Conservation (phyloP, 2,329 filamentous ascomycete genomes). For the Colletotrichum cereale region DNA sequence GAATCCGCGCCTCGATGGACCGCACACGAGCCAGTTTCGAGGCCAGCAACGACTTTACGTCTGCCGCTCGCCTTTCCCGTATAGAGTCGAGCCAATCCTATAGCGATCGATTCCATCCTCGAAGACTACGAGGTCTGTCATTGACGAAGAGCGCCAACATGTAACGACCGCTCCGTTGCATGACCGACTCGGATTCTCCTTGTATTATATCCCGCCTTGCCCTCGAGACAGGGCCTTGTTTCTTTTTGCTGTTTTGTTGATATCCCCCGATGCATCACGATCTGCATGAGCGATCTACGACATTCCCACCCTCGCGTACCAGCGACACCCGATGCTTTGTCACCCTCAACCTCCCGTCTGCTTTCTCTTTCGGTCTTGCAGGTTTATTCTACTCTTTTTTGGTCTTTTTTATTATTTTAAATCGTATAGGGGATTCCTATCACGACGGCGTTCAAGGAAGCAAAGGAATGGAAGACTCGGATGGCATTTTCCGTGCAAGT, state of each 20-base stretch:
- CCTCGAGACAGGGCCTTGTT: conserved; percentile 25
- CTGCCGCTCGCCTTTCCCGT: conserved; percentile 84
- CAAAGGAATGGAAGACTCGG: conserved; percentile 34
- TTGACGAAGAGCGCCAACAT: conserved; percentile 56
- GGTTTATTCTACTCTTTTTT: conserved; percentile 41
- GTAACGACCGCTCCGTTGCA: conserved; percentile 43
- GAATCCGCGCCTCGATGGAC: conserved; percentile 89
- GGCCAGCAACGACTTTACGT: conserved; percentile 90
- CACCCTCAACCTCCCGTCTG: conserved; percentile 32
- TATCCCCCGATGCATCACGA: conserved; percentile 58
- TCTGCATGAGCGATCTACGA: conserved; percentile 65
- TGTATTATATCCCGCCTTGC: conserved; percentile 46
- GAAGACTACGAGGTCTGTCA: conserved; percentile 59
- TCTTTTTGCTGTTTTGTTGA: conserved; percentile 51
- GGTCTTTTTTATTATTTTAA: conserved; percentile 14
- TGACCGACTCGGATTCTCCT: conserved; percentile 33
- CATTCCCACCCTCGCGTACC: conserved; percentile 37
- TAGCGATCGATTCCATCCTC: conserved; percentile 49
- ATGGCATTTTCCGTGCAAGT: conserved; percentile 43
- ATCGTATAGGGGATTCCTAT: conserved; percentile 35
- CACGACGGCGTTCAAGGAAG: conserved; percentile 38
- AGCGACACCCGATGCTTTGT: conserved; percentile 40
- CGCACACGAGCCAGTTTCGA: conserved; percentile 87
- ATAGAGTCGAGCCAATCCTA: conserved; percentile 80
- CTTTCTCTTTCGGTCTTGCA: conserved; percentile 43